Evolutionary conservation across 2,329 filamentous ascomycete genomes (phyloP), one percentile per base, ranked within the genome.

Genomic region (Nothophoma quercina): DNA sequence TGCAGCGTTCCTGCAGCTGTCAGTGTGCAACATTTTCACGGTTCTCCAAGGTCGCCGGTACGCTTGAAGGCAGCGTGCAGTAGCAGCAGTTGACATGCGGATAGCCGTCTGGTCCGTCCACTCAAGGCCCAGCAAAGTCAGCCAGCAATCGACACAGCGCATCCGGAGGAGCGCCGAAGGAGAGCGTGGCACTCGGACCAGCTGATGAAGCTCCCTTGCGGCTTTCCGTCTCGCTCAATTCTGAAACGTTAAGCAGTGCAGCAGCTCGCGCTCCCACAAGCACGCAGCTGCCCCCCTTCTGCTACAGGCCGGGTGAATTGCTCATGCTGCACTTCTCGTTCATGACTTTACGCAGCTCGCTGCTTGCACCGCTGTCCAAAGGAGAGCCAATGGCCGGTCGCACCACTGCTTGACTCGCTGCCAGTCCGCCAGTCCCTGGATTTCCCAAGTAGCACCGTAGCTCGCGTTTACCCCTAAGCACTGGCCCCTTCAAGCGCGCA

Each of bases 311-410:
- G 39, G 48, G 35, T 30, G 57, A 51, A 50, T 26, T 55, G 42
- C 33, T 38, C 30, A 34, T 44, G 47, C 40, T 22, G 23, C 33
- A 29, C 25, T 4, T 3, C 21, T 18, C 19, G 38, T 32, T 30
- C 44, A 43, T 44, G 45, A 43, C 36, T 28, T 16, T 13, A 22
- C 28, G 22, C 41, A 26, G 35, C 15, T 16, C 50, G 23, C 36
- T 28, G 40, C 18, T 32, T 57, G 47, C 42, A 44, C 42, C 44
- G 51, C 54, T 40, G 53, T 46, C 23, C 40, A 22, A 7, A 25
- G 39, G 49, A 49, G 51, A 35, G 28, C 51, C 54, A 54, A 63
- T 61, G 55, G 58, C 53, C 47, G 35, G 47, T 41, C 18, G 23
- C 23, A 23, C 8, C 39, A 36, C 40, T 34, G 43, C 48, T 45